These are phyloP conservation scores for Hypoxylon sp. DNA, from an alignment of 2,329 filamentous ascomycete genomes.

Conservation along the genomic window DNA sequence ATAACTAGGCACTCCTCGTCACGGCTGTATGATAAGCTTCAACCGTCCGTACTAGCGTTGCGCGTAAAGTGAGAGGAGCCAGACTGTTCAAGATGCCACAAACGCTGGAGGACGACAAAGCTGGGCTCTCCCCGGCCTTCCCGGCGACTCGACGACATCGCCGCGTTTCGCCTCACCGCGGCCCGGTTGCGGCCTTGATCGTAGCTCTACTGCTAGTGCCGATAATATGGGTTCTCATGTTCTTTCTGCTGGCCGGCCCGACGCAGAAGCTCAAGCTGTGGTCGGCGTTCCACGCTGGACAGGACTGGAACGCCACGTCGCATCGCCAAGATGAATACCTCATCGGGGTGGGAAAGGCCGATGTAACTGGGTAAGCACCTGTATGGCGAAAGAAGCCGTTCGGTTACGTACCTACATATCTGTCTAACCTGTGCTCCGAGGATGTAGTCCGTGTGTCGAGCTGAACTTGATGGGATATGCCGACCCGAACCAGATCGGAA, in stretches of 20 bases:
- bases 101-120: constrained; percentile 15
- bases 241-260: constrained; percentile 3
- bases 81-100: constrained; percentile 13
- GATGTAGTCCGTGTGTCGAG: constrained; percentile 77
- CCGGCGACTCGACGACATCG: constrained; percentile 1
- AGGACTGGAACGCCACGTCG: constrained; percentile 9
- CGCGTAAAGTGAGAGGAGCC: background rate
- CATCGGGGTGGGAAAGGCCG: constrained; percentile 64
- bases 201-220: constrained; percentile 6
- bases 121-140: constrained; percentile 7
- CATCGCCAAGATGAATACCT: constrained; percentile 53
- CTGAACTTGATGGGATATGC: constrained; percentile 94
- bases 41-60: background rate
- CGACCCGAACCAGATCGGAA: constrained; percentile 80
- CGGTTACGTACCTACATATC: background rate
- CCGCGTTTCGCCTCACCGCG: background rate
- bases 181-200: background rate
- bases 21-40: constrained; percentile 3
- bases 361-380: constrained; percentile 57
- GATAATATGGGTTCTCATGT: constrained; percentile 14
- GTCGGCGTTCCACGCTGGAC: constrained; percentile 2
- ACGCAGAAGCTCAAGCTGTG: constrained; percentile 15
- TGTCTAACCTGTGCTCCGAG: background rate
- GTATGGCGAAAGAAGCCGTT: background rate
- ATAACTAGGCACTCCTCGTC: background rate